These are phyloP conservation scores for Cairneyella variabilis DNA, from an alignment of 495 filamentous ascomycete genomes.

Conservation along the genomic window DNA sequence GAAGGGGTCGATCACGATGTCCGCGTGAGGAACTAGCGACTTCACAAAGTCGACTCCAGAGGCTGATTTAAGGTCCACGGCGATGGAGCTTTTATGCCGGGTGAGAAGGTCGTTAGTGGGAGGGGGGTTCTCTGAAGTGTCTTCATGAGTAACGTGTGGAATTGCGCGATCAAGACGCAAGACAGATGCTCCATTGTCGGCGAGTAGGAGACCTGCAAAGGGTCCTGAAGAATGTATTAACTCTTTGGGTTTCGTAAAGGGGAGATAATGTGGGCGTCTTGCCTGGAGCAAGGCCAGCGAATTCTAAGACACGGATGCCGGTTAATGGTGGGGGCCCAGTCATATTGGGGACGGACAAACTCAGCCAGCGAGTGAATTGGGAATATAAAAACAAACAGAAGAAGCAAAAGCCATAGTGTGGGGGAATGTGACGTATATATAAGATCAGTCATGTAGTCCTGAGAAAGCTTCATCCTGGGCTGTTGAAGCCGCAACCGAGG, in stretches of 20 bases:
- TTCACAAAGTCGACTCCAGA: conserved; percentile 60
- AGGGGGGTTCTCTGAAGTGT: conserved; percentile 26
- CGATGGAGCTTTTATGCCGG: conserved; percentile 73
- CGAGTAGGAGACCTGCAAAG: conserved; percentile 83
- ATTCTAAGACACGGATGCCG: conserved; percentile 80
- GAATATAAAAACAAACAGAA: background rate
- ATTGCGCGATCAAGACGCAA: conserved; percentile 76
- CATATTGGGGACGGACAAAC: background rate
- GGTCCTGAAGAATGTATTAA: conserved; percentile 52
- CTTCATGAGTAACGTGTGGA: conserved; percentile 25
- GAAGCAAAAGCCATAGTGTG: background rate
- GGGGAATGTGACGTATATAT: background rate
- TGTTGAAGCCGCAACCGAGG: background rate
- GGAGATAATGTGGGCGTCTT: conserved; percentile 17
- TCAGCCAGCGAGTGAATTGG: background rate
- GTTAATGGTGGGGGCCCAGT: conserved; percentile 55
- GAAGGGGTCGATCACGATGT: conserved; percentile 90
- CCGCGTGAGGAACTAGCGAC: conserved; percentile 55
- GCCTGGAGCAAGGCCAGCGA: conserved; percentile 89
- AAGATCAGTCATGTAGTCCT: background rate
- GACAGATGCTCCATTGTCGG: conserved; percentile 84
- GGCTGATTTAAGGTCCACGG: conserved; percentile 68
- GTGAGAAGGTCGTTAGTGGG: conserved; percentile 67
- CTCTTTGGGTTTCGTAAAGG: background rate
- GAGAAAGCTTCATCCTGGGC: background rate